phyloP scores from a whole-genome alignment of 2,329 filamentous ascomycete species.

The Cladosporium sp. region DNA sequence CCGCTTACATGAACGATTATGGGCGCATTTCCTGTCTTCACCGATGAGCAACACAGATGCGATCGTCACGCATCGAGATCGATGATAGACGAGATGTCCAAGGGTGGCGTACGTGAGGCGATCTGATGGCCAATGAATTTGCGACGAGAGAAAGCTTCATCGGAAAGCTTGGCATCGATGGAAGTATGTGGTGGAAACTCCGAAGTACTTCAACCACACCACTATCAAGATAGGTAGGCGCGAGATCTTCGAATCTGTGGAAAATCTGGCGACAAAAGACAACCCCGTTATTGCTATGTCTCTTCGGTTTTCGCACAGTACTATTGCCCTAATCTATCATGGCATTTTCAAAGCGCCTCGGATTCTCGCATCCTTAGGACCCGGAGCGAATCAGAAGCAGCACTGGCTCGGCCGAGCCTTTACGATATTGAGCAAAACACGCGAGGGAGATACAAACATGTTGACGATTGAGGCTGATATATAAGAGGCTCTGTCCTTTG shows the following conservation, averaged over 20 bases:
- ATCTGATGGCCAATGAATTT: not conserved
- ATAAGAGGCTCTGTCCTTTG: not conserved
- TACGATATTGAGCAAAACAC: not conserved
- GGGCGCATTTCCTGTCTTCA: too few species aligned
- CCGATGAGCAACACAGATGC: too few species aligned
- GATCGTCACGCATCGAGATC: not conserved
- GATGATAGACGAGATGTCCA: not conserved
- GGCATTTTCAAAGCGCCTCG: not conserved
- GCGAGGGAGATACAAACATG: not conserved
- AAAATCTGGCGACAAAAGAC: too few species aligned
- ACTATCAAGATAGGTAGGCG: too few species aligned
- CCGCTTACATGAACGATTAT: not conserved
- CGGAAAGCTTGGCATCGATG: not conserved
- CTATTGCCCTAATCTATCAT: not conserved
- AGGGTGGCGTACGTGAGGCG: not conserved
- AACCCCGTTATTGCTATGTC: too few species aligned
- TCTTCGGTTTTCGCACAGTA: not conserved
- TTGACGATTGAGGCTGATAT: not conserved
- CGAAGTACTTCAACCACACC: not conserved
- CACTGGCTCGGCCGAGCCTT: slow-evolving; percentile 9
- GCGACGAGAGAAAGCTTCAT: not conserved
- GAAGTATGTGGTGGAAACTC: not conserved
- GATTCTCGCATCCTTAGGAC: not conserved
- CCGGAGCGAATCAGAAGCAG: not conserved
- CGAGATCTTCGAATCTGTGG: not conserved